Base-by-base conservation (phyloP, 2,329 filamentous ascomycete genomes). In the Epichloe coenophiala region DNA sequence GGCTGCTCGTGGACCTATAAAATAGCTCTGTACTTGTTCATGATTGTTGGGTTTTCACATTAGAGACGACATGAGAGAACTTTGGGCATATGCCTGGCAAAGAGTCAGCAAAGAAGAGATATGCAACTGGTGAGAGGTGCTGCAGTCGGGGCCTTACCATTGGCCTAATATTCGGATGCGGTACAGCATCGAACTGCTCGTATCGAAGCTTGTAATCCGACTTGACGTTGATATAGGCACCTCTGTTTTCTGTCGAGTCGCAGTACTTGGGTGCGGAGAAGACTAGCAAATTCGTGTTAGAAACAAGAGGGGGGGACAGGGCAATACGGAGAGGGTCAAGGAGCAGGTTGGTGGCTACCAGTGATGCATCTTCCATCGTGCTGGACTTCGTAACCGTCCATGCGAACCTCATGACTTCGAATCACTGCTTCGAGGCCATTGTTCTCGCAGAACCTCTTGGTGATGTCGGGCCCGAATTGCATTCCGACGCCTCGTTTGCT, bases 351-450 rank as follows among this genome's bases (percentile, higher is more conserved):
- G 42, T 47, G 67, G 75, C 57, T 74, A 87, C 84, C 84, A 45
- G 93, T 98, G 60, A 98, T 96, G 66, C 93, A 98, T 60, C 81
- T 84, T 56, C 91, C 93, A 60, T 93, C 86, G 66, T 98, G 93
- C 74, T 98, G 91, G 58, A 95, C 86, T 66, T 98, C 91, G 63
- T 97, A 98, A n/a, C 93, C 93, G 54, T 93, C 90, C 93, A 98
- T 98, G 60, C 93, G 83, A 31, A 98, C 93, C 68, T 98, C 93
- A 71, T 98, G 93, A 63, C 89, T 95, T 60, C 93, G 85, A 61
- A 98, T 98, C 57, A 98, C 85, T 44, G 93, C 93, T 57, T 95
- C 86, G 40, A 98, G 77, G 0, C 88, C 87, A 68, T 98, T 98
- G 69, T 84, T 89, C 61, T 98, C 90, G 65, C 93, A 98, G 76